Base-by-base conservation (phyloP, 225 moss, liverwort and hornwort genomes). In the Antitrichia curtipendula region DNA sequence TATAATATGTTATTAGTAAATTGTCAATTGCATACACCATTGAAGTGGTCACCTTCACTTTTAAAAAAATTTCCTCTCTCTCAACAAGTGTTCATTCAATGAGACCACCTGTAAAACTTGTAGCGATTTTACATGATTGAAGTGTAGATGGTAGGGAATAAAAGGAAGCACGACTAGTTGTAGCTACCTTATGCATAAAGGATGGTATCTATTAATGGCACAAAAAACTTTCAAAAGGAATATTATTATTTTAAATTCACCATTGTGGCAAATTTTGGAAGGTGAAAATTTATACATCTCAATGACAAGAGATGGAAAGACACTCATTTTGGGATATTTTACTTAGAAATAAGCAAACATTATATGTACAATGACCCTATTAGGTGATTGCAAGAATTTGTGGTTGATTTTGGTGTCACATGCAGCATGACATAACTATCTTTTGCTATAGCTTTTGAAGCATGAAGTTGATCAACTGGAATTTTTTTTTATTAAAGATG, bases 111-210 rank as follows among this genome's bases (percentile, higher is more conserved):
- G 23, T 23, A 23, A 13, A 38, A 38, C 13, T 68, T 65, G 22
- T 38, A 20, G 38, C 38, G 7, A 7, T 68, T 38, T 7, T 38
- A 22, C 22, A 22, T 12, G 12, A 21, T 13, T 68, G n/a, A n/a
- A 65, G n/a, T n/a, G 3, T n/a, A n/a, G 6, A 21, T 21, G n/a
- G 3, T n/a, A 66, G 7, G 4, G 2, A 65, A 65, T 4, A 7
- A 38, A n/a, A 66, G 7, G 38, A 38, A 18, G 12, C 1, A 0
- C n/a, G 12, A 23, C 38, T 38, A 21, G 6, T 66, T n/a, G 22
- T 0, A 21, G 1, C 21, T 66, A 13, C 13, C 2, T 38, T 38
- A 23, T 4, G 9, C 7, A 31, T 3, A 31, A 4, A 19, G 19
- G 49, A 19, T 31, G 19, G 49, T 6, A 31, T 4, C 6, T 74